Conservation (phyloP, 1,284 basidiomycete genomes). For the Ceratobasidium sp. region DNA sequence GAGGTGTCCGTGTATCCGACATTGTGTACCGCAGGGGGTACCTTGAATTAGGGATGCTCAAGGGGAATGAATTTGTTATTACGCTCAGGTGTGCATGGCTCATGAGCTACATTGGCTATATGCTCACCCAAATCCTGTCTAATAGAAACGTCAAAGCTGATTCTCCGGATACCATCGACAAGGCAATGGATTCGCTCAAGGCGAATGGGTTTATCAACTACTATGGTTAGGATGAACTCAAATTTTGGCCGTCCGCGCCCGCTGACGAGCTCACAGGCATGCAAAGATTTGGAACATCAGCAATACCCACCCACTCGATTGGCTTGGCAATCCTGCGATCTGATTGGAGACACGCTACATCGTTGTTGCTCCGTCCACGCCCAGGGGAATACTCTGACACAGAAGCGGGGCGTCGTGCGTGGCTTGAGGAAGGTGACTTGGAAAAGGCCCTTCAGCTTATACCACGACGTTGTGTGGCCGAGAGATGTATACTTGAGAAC, state of each 20-base stretch:
- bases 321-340: constrained; percentile 89
- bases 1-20: constrained; percentile 90
- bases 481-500: constrained; percentile 90
- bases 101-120: constrained; percentile 23
- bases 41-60: constrained; percentile 92
- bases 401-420: constrained; percentile 79
- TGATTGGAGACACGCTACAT: constrained; percentile 89
- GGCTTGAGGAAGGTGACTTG: constrained; percentile 81
- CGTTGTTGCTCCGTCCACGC: constrained; percentile 82
- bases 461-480: constrained; percentile 91
- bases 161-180: constrained; percentile 75
- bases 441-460: constrained; percentile 82
- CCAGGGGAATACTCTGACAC: constrained; percentile 93
- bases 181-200: constrained; percentile 83
- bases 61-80: constrained; percentile 96
- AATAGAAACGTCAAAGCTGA: constrained; percentile 83
- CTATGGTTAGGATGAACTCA: constrained; percentile 70
- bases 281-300: constrained; percentile 98
- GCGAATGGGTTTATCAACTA: constrained; percentile 96
- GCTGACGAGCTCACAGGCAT: constrained; percentile 68
- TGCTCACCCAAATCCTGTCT: constrained; percentile 1
- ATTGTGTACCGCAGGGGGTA: constrained; percentile 83
- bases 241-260: constrained; percentile 11
- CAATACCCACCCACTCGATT: constrained; percentile 91
- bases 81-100: constrained; percentile 77